Conservation (phyloP, 352 stramenopile genomes). For the Pythium rishiriense region DNA sequence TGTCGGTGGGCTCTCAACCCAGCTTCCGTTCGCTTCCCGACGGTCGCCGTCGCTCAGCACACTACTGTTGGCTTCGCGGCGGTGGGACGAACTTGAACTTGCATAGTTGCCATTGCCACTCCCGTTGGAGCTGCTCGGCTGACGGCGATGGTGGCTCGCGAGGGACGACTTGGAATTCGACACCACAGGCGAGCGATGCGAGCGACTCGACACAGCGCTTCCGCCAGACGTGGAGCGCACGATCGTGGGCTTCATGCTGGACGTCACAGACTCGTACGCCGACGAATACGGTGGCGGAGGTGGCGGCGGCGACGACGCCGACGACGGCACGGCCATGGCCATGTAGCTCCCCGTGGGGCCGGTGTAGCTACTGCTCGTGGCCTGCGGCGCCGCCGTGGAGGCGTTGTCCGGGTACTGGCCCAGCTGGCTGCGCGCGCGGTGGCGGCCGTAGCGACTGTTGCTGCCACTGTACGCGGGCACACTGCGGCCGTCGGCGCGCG, state of each 20-base stretch:
- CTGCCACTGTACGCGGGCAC: constrained; percentile 16
- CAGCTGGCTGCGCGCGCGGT: constrained; percentile 30
- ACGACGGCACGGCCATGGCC: background rate
- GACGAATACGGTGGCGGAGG: constrained; percentile 21
- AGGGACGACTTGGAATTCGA: constrained; percentile 4
- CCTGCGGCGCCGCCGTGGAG: background rate
- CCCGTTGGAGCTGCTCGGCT: constrained; percentile 10
- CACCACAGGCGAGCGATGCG: constrained; percentile 18
- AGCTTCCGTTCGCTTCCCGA: constrained; percentile 14
- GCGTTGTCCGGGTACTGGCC: constrained; percentile 19
- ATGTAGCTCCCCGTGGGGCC: constrained; percentile 6
- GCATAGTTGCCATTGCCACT: background rate
- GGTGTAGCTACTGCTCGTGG: constrained; percentile 9
- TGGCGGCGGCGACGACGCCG: constrained; percentile 17
- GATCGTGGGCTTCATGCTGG: constrained; percentile 23
- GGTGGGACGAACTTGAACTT: constrained; percentile 9
- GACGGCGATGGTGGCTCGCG: constrained; percentile 3
- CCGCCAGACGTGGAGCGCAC: constrained; percentile 21
- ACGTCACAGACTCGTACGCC: constrained; percentile 17
- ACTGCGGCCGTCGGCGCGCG: constrained; percentile 5
- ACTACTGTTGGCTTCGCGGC: constrained; percentile 21
- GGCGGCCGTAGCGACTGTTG: constrained; percentile 31
- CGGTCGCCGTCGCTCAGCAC: constrained; percentile 22
- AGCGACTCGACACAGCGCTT: constrained; percentile 15
- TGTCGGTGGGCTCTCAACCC: constrained; percentile 26